Evolutionary conservation across 495 filamentous ascomycete species (phyloP), one percentile per base, ranked within the genome.

Genomic region (Tirmania nivea): DNA sequence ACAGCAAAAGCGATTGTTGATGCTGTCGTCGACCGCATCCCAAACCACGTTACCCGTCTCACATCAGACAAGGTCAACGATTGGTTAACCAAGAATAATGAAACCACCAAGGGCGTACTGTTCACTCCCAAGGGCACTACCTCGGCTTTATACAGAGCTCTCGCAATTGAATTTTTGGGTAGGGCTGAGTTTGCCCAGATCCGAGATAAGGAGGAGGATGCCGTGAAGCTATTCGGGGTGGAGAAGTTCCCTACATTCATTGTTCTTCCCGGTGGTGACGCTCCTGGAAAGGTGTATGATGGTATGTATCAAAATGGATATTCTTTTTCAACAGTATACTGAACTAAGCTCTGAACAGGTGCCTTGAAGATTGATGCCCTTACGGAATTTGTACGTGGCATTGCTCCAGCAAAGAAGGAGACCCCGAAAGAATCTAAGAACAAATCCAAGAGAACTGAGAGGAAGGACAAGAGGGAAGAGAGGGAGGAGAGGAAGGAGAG

Each of bases 91-190:
- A 74, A 79, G 58, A 77, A 79, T 47, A 82, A 85, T 54, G 78
- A 83, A 39, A 74, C 75, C 6, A 75, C 84, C 36, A 96, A 94
- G 70, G 87, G 84, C 5, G 78, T 99, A 45, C 71, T 96, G 11
- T 96, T 99, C 69, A 94, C 83, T 2, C 85, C 94, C 55, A 96
- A 96, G 68, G 89, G 88, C 1, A 81, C 81, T 12, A 88, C 83
- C 0, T 84, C 83, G 64, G 73, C 87, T 10, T 69, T 94, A 12
- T 73, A 93, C 53, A 84, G 82, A 67, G 79, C 85, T 34, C 63
- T 96, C 21, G 89, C 92, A 1, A 83, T 94, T 55, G 92, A 96
- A 57, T 96, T 89, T 66, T 70, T 87, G n/a, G 88, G 79, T 34
- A 75, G 75, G 47, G 79, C 95, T 60, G 73, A 73, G 11, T 72